Base-by-base conservation (phyloP, 73 alveolate species). In the Effrenium voratum region DNA sequence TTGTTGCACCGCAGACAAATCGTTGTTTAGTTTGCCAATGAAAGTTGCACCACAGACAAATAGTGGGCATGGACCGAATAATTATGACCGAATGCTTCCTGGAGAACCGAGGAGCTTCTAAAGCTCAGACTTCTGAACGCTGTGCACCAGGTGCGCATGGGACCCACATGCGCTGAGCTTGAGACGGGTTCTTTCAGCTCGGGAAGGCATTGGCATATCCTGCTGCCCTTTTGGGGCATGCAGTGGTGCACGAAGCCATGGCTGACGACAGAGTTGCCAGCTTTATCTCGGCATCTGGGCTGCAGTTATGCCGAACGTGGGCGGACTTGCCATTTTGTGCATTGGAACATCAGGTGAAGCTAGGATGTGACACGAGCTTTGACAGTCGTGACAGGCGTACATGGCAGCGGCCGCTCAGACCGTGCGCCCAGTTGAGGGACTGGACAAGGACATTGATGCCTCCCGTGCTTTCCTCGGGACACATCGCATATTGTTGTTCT, bases 381-480 rank as follows among this genome's bases (percentile, higher is more conserved):
- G n/a, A 13, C 15, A 44, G 45, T 22, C 38, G 1, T 59, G 82
- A 45, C 12, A 88, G 96, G 96, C 82, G 38, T 88, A 88, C 96
- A 88, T 88, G 96, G 75, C 85, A 45, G 96, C 96, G n/a, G 96
- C 96, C 8, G 96, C 86, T 52, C 85, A 75, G 40, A 88, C 96
- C 3, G 96, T 88, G 55, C 96, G 86, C 32, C 96, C 96, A 5
- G 96, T 88, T 55, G 73, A 63, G 86, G 96, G 96, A 32, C 85
- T 88, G 73, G 73, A 68, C 52, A 50, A 88, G 96, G 96, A 73
- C n/a, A n/a, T n/a, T n/a, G n/a, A n/a, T n/a, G n/a, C n/a, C n/a
- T n/a, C n/a, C n/a, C n/a, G n/a, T n/a, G n/a, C n/a, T n/a, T n/a
- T n/a, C n/a, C n/a, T n/a, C n/a, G n/a, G n/a, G n/a, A n/a, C n/a